Conservation (phyloP, 1,284 basidiomycete species). For the Ustilago vetiveriae region DNA sequence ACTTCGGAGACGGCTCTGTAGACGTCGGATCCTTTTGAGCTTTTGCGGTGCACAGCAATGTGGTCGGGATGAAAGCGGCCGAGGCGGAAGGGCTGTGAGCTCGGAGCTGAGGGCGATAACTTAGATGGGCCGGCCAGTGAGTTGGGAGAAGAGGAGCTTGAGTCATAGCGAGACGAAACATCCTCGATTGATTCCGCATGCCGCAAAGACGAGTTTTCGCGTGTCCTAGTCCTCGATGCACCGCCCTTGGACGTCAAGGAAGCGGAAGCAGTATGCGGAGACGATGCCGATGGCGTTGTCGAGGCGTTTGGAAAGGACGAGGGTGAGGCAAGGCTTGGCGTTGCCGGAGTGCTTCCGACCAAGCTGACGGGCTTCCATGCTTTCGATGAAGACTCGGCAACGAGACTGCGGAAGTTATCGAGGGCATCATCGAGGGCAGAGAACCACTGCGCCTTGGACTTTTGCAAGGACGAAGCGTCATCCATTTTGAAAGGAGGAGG, state of each 20-base stretch:
- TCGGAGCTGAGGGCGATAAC: slow-evolving; percentile 1
- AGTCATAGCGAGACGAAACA: slow-evolving; percentile 10
- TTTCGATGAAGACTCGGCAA: slow-evolving; percentile 44
- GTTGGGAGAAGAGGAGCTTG: slow-evolving; percentile 5
- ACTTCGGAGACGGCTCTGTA: slow-evolving; percentile 85
- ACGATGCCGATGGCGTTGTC: background rate
- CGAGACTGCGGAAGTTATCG: slow-evolving; percentile 44
- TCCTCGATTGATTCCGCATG: slow-evolving; percentile 37
- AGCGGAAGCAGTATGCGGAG: slow-evolving; percentile 7
- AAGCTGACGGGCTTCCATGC: slow-evolving; percentile 50
- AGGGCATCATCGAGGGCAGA: slow-evolving; percentile 49
- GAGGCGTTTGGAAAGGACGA: slow-evolving; percentile 13
- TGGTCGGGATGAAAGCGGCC: slow-evolving; percentile 63
- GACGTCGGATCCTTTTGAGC: slow-evolving; percentile 75
- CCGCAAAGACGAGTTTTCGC: slow-evolving; percentile 34
- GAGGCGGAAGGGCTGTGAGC: slow-evolving; percentile 20
- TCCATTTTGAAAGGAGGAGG: slow-evolving; percentile 20
- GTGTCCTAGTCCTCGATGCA: slow-evolving; percentile 11
- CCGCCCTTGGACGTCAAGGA: slow-evolving; percentile 4
- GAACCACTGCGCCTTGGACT: slow-evolving; percentile 52
- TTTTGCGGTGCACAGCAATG: slow-evolving; percentile 69
- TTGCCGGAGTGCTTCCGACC: slow-evolving; percentile 22
- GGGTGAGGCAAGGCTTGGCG: slow-evolving; percentile 22
- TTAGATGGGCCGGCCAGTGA: background rate
- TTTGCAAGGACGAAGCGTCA: slow-evolving; percentile 32